Conservation (phyloP, 306 rosid species). For the Vicia sativa region DNA sequence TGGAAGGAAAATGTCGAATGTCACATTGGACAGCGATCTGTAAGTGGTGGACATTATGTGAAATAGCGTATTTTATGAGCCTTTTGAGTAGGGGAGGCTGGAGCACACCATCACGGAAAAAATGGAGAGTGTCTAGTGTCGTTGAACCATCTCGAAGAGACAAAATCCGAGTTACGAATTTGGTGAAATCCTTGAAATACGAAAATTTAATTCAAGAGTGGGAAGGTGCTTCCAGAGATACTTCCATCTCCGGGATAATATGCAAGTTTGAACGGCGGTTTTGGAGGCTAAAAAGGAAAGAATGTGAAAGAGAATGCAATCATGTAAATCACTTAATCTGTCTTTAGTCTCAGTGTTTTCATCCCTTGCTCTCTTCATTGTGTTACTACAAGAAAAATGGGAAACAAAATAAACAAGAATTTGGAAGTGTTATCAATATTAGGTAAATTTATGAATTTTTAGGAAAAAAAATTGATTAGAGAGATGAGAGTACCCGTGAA, state of each 20-base stretch:
- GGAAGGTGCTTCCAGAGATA: not conserved
- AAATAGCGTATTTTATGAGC: not conserved
- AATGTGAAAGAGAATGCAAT: conserved; percentile 21
- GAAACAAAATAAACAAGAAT: too few species aligned
- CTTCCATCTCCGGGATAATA: conserved; percentile 12
- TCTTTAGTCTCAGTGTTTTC: not conserved
- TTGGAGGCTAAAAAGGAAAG: conserved; percentile 13
- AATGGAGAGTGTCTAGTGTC: not conserved
- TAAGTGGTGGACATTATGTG: not conserved
- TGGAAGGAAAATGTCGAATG: not conserved
- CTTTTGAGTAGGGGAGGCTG: conserved; percentile 7
- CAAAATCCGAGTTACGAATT: not conserved
- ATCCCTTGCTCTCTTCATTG: not conserved
- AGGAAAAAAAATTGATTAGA: too few species aligned
- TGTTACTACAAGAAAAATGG: not conserved
- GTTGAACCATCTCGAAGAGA: not conserved
- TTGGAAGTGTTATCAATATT: too few species aligned
- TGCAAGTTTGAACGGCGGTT: conserved; percentile 26
- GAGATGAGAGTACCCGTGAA: too few species aligned
- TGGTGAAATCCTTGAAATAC: conserved; percentile 11
- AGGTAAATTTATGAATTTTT: too few species aligned
- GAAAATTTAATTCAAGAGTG: not conserved
- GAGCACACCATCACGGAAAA: not conserved
- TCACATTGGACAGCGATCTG: not conserved
- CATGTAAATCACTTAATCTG: conserved; percentile 27